Conservation (phyloP, 495 filamentous ascomycete genomes). For the Talaromyces wortmannii region DNA sequence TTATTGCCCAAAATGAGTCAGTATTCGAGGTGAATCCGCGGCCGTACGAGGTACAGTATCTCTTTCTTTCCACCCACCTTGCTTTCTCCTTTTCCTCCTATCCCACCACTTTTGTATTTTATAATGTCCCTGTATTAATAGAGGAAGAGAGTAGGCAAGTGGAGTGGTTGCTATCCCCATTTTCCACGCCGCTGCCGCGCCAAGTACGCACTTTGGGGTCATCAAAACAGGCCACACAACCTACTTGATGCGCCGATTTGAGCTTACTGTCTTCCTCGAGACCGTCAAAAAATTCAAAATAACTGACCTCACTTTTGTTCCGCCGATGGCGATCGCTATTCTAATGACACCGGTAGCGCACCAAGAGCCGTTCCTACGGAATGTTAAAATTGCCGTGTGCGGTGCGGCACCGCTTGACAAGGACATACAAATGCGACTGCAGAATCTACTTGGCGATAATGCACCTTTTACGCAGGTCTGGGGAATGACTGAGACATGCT, state of each 20-base stretch:
- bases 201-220: constrained; percentile 42
- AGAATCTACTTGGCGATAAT: constrained; percentile 6
- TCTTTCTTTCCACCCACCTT: too few species aligned
- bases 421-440: constrained; percentile 47
- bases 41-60: background rate
- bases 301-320: constrained; percentile 43
- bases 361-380: constrained; percentile 37
- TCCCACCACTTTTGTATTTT: too few species aligned
- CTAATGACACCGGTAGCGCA: constrained; percentile 40
- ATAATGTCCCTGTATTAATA: constrained; percentile 1
- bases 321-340: constrained; percentile 30
- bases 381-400: constrained; percentile 13
- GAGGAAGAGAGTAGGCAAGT: constrained; percentile 12
- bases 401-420: constrained; percentile 71
- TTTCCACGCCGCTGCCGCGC: constrained; percentile 41
- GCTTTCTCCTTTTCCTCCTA: too few species aligned
- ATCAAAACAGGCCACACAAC: constrained; percentile 34
- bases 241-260: constrained; percentile 55
- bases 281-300: constrained; percentile 32
- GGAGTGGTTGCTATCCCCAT: constrained; percentile 9
- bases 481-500: constrained; percentile 62
- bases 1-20: too few species aligned
- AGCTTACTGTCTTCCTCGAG: constrained; percentile 40
- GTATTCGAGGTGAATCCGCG: too few species aligned
- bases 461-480: constrained; percentile 61